Evolutionary conservation across 352 stramenopile species (phyloP).

Genomic region (Phytophthora chlamydospora): DNA sequence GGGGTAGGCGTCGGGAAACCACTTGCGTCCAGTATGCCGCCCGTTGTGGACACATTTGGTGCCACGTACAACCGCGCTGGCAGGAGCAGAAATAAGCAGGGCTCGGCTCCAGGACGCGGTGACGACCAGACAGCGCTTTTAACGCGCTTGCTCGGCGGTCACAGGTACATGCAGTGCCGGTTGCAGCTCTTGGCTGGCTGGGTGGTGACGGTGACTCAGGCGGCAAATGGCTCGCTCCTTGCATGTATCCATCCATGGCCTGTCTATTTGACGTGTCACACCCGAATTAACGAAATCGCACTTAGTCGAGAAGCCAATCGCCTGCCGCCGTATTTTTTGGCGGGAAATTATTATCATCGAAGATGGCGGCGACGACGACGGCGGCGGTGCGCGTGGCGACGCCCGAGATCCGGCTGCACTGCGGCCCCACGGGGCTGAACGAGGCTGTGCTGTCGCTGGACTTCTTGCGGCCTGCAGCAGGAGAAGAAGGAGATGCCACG

Average conservation of each 20-base stretch:
- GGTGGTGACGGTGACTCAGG: not conserved
- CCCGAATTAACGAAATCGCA: slow-evolving; percentile 3
- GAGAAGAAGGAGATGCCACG: not conserved
- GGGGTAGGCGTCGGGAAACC: not conserved
- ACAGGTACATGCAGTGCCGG: not conserved
- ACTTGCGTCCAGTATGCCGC: slow-evolving; percentile 22
- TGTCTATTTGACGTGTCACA: not conserved
- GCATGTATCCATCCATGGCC: slow-evolving; percentile 13
- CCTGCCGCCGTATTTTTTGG: slow-evolving; percentile 1
- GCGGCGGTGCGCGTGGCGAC: slow-evolving; percentile 64
- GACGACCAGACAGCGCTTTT: not conserved
- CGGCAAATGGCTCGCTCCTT: not conserved
- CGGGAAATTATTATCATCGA: slow-evolving; percentile 2
- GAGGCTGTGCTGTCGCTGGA: slow-evolving; percentile 87
- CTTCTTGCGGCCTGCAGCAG: slow-evolving; percentile 49
- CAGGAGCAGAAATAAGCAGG: slow-evolving; percentile 1
- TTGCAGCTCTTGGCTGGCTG: not conserved
- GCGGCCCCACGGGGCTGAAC: slow-evolving; percentile 86
- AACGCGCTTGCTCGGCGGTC: not conserved
- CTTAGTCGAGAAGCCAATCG: not conserved
- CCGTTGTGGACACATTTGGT: slow-evolving; percentile 3
- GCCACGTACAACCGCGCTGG: slow-evolving; percentile 11
- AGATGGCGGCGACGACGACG: not conserved
- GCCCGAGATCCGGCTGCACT: slow-evolving; percentile 89
- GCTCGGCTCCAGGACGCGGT: no score